phyloP scores from a whole-genome alignment of 2,329 filamentous ascomycete species.

The Paraphaeosphaeria minitans region DNA sequence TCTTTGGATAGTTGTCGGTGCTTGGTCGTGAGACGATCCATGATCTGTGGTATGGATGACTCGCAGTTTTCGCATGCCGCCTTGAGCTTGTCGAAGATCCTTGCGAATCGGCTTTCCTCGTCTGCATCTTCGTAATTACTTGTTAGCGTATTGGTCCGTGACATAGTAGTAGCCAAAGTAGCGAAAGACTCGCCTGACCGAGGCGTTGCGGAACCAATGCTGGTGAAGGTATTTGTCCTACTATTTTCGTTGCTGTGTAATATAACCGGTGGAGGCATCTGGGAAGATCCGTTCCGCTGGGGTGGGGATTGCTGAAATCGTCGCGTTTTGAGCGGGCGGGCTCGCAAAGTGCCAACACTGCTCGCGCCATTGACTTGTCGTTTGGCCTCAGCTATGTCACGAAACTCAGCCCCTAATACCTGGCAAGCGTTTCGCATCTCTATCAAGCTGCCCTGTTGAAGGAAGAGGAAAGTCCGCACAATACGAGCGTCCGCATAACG shows the following conservation, averaged over 20 bases:
- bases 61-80: slow-evolving; percentile 75
- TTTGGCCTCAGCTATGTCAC: slow-evolving; percentile 26
- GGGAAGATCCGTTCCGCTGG: slow-evolving; percentile 38
- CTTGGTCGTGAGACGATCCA: slow-evolving; percentile 32
- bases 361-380: slow-evolving; percentile 31
- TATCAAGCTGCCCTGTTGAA: slow-evolving; percentile 62
- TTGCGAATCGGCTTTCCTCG: slow-evolving; percentile 81
- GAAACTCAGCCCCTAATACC: slow-evolving; percentile 53
- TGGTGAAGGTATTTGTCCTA: slow-evolving; percentile 58
- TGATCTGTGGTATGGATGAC: slow-evolving; percentile 66
- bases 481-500: slow-evolving; percentile 61
- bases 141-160: slow-evolving; percentile 55
- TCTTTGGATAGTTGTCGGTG: slow-evolving; percentile 38
- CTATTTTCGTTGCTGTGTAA: slow-evolving; percentile 55
- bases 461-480: slow-evolving; percentile 63
- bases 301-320: slow-evolving; percentile 41
- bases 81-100: slow-evolving; percentile 77
- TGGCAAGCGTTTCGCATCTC: slow-evolving; percentile 65
- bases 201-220: slow-evolving; percentile 65
- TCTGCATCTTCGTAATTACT: slow-evolving; percentile 69
- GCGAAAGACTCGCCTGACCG: slow-evolving; percentile 82
- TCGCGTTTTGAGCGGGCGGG: slow-evolving; percentile 36
- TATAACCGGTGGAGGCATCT: slow-evolving; percentile 48
- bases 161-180: slow-evolving; percentile 56
- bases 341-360: slow-evolving; percentile 33